Evolutionary conservation across 2,329 filamentous ascomycete genomes (phyloP), one percentile per base, ranked within the genome.

Genomic region (Cordyceps militaris): DNA sequence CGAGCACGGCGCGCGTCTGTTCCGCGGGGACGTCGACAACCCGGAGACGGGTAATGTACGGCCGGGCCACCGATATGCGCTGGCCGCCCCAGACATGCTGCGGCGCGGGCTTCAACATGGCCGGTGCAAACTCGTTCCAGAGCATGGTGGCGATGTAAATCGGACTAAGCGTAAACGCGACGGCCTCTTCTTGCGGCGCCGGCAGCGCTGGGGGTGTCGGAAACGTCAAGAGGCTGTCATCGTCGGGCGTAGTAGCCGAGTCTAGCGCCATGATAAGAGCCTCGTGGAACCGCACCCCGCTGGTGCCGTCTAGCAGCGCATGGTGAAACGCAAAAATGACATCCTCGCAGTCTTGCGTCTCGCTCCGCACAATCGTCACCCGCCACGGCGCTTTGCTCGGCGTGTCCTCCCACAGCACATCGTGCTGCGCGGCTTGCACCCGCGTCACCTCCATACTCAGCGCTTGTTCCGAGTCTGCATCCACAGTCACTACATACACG

Each of bases 271-370:
- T 62, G 4, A 79, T 70, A 0, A 84, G 66, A 1, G 71, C 68
- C 30, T 71, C 66, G 60, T 84, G 81, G 61, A 85, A 82, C 2
- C 73, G 63, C 28, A 69, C 67, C 0, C 75, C 76, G 61, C 76
- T 75, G 13, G 73, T 69, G 1, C 82, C 82, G 61, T 84, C 82
- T 24, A 73, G 72, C 19, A 84, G 68, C 0, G 74, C 71, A 61
- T 84, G 81, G 60, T 84, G 81, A 34, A 71, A 79, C 5, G 73
- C 70, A 61, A 83, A 80, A 6, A 75, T 61, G 13, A 80, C 59
- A 50, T 81, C 74, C 34, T 74, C 62, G 6, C 68, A 63, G 4
- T 64, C 48, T 1, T 50, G 28, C 14, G 51, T 16, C 9, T 50
- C 49, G 6, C 65, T 58, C 28, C 67, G 63, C 23, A 75, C 64